Evolutionary conservation across 2,329 filamentous ascomycete species (phyloP).

Genomic region (Fusarium redolens): DNA sequence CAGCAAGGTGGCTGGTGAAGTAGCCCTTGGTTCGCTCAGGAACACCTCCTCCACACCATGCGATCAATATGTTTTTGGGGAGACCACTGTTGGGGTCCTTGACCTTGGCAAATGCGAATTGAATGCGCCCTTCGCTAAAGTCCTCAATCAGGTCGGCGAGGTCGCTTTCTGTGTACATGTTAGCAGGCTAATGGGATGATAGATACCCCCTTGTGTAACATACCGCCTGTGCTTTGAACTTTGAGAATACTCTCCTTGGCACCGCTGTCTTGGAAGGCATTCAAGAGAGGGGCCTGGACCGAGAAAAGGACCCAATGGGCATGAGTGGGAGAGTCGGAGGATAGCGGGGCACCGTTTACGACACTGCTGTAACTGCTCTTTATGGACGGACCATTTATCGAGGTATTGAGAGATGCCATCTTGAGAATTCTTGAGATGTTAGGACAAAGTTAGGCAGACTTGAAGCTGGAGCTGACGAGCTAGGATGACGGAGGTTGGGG

Average conservation of each 20-base stretch:
- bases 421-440: conserved; percentile 38
- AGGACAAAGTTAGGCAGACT: conserved; percentile 25
- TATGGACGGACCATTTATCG: conserved; percentile 83
- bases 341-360: conserved; percentile 62
- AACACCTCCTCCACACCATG: conserved; percentile 97
- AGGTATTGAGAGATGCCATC: conserved; percentile 86
- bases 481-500: conserved; percentile 37
- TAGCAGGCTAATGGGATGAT: conserved; percentile 22
- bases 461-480: conserved; percentile 40
- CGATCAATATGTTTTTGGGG: conserved; percentile 92
- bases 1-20: conserved; percentile 92
- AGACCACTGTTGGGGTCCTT: conserved; percentile 92
- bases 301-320: conserved; percentile 95
- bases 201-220: conserved; percentile 26
- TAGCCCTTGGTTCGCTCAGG: conserved; percentile 99
- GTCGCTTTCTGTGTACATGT: conserved; percentile 78
- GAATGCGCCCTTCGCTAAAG: conserved; percentile 94
- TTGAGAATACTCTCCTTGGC: conserved; percentile 95
- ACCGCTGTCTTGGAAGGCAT: conserved; percentile 88
- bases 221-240: conserved; percentile 91
- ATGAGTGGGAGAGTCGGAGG: conserved; percentile 79
- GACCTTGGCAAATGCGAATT: conserved; percentile 97
- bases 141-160: conserved; percentile 91
- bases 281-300: conserved; percentile 90
- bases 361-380: conserved; percentile 79